These are phyloP conservation scores for Arabidopsis arenosa DNA, from an alignment of 345 rosid species.

Conservation along the genomic window DNA sequence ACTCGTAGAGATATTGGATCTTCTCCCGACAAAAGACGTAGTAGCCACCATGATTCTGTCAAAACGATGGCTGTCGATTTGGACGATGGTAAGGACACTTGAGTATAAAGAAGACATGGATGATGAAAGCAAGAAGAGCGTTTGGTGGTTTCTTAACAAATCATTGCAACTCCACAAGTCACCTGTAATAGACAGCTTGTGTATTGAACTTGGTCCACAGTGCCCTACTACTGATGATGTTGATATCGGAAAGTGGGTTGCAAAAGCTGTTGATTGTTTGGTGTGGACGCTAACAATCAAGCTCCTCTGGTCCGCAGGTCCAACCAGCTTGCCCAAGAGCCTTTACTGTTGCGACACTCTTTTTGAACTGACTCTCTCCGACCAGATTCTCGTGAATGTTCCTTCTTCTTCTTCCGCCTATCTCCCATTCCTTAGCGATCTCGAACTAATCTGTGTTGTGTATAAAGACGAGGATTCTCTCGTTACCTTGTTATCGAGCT, in stretches of 20 bases:
- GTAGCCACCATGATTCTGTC: conserved; percentile 10
- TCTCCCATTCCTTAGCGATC: neutral
- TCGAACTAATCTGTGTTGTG: neutral
- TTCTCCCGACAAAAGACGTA: conserved; percentile 9
- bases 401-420: conserved; percentile 21
- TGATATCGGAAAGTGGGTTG: conserved; percentile 23
- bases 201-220: neutral
- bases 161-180: conserved; percentile 11
- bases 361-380: neutral
- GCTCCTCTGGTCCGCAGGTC: neutral
- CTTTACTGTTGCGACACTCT: conserved; percentile 6
- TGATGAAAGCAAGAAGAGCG: conserved; percentile 4
- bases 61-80: neutral
- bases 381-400: conserved; percentile 12
- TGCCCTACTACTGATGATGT: conserved; percentile 9
- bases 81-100: neutral
- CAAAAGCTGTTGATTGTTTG: neutral
- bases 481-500: conserved; percentile 2
- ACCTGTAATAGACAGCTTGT: neutral
- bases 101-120: neutral
- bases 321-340: conserved; percentile 6
- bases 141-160: conserved; percentile 9
- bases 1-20: neutral
- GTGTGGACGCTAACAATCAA: neutral
- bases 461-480: conserved; percentile 37